Base-by-base conservation (phyloP, 2,329 filamentous ascomycete species). In the Verruconis gallopava region DNA sequence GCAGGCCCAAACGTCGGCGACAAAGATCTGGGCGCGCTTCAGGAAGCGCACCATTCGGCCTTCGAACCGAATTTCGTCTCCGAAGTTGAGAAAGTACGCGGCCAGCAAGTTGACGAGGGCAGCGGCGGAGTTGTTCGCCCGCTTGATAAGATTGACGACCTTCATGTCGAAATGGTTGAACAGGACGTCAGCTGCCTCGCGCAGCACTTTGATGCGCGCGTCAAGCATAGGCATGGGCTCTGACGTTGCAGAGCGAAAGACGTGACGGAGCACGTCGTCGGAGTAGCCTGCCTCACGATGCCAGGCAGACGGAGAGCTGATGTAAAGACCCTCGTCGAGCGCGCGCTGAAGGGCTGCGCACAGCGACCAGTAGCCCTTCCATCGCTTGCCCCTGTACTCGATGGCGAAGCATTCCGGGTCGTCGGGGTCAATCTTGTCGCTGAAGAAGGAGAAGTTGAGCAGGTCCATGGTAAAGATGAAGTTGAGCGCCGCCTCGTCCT, bases 401-500 rank as follows among this genome's bases (percentile, higher is more conserved):
- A 98, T 73, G 6, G 81, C 73, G 59, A 89, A 98, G 9, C 85
- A 72, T 52, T 89, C 77, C 4, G 77, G 71, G 9, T 82, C 78
- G 2, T 60, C 54, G n/a, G n/a, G n/a, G n/a, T n/a, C n/a, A n/a
- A n/a, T n/a, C 45, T 69, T 62, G 40, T 84, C 79, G 12, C 85
- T 93, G 91, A 91, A 98, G 60, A 98, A 98, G 17, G 81, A 93
- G 57, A 96, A 98, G 58, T 98, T 98, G 39, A 98, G 66, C 20
- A 98, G 61, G 58, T 98, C 91, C 85, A 98, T 93, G 15, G 84
- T 85, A 58, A 98, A 96, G 53, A 98, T 89, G 57, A 98, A 96
- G 48, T 84, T 80, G 17, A 93, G 76, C 0, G 85, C 88, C 39
- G 63, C 71, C 54, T 85, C 82, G 55, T 93, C 79, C 55, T 85